A percentile compares a stretch with the other conserved stretches of the same genome.
Conservation (phyloP, 192 early-diverging fungal genomes). For the Chytriomyces hyalinus region DNA sequence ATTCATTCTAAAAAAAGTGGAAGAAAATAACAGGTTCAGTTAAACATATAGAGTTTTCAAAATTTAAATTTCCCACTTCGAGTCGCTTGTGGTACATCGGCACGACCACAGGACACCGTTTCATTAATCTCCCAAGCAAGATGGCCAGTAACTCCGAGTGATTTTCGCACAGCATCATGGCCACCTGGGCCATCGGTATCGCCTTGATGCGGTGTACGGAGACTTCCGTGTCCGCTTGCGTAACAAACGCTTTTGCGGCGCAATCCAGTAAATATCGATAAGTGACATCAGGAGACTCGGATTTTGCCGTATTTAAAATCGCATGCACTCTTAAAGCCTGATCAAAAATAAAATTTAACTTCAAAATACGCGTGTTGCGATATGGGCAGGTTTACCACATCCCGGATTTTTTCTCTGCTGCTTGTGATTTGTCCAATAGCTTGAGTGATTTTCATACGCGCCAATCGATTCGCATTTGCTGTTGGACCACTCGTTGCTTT, state of each 20-base stretch:
- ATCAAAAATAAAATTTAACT: not conserved
- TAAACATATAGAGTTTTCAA: slow-evolving; percentile 9
- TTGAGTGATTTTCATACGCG: slow-evolving; percentile 10
- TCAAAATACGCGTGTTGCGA: not conserved
- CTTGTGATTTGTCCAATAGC: slow-evolving; percentile 12
- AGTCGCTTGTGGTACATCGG: slow-evolving; percentile 63
- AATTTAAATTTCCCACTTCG: slow-evolving; percentile 44
- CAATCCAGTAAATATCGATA: slow-evolving; percentile 16
- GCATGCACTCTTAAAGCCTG: slow-evolving; percentile 11
- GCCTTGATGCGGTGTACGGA: slow-evolving; percentile 62
- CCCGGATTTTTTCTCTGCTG: not conserved
- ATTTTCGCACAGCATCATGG: slow-evolving; percentile 59
- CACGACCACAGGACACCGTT: slow-evolving; percentile 72
- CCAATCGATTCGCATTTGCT: not conserved
- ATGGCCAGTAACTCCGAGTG: slow-evolving; percentile 66
- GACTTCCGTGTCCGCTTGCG: slow-evolving; percentile 74
- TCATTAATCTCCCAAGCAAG: slow-evolving; percentile 68
- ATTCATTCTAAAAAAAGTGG: slow-evolving; percentile 41
- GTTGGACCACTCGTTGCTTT: slow-evolving; percentile 6
- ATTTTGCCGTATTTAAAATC: not conserved
- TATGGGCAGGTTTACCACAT: not conserved
- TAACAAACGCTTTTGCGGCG: slow-evolving; percentile 8
- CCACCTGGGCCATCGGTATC: slow-evolving; percentile 69
- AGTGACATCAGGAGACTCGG: not conserved
- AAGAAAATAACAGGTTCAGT: not conserved